Conservation (phyloP, 305 asterid genomes). For the Solanum chacoense region DNA sequence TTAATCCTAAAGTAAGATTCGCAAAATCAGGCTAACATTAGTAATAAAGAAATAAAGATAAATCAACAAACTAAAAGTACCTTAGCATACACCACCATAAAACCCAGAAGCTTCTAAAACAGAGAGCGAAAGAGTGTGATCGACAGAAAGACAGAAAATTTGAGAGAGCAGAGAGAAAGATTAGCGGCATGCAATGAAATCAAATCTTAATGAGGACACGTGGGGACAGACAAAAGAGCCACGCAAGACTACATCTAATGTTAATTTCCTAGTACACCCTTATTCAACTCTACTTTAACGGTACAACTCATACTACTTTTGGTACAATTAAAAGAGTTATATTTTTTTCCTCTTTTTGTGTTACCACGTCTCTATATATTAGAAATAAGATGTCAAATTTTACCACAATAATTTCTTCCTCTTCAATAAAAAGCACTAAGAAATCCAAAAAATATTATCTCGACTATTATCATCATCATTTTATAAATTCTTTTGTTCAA, state of each 20-base stretch:
- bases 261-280: neutral
- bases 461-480: too few relatives aligned
- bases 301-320: too few relatives aligned
- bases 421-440: too few relatives aligned
- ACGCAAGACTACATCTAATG: neutral
- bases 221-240: neutral
- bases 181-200: neutral
- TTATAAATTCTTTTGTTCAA: too few relatives aligned
- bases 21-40: neutral
- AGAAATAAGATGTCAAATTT: too few relatives aligned
- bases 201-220: neutral
- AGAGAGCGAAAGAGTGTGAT: neutral
- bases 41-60: neutral
- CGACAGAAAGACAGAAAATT: neutral
- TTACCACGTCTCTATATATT: too few relatives aligned
- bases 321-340: too few relatives aligned
- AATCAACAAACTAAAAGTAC: too few relatives aligned
- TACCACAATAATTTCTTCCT: too few relatives aligned
- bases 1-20: neutral
- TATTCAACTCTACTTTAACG: neutral
- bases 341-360: too few relatives aligned
- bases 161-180: neutral
- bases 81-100: too few relatives aligned
- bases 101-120: neutral
- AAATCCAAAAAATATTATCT: too few relatives aligned